Conservation (phyloP, 177 flowering plant species). For the Vitis hybrid region DNA sequence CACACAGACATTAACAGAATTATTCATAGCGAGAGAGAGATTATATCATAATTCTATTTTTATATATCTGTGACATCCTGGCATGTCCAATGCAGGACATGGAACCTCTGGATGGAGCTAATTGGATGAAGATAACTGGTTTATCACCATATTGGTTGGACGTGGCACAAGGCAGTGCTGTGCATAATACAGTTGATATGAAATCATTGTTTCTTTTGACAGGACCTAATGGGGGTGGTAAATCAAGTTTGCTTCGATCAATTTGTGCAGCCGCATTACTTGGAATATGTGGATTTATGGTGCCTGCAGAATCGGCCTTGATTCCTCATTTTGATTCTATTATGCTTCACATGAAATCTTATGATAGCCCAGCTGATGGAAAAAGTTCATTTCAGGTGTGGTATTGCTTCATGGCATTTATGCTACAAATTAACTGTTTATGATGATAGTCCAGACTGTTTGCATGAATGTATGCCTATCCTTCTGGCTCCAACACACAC, state of each 20-base stretch:
- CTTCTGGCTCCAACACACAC: too few species aligned
- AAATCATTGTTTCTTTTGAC: constrained; percentile 84
- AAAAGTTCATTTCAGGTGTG: constrained; percentile 96
- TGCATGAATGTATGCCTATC: too few species aligned
- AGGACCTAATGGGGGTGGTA: constrained; percentile 99
- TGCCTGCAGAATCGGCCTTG: constrained; percentile 84
- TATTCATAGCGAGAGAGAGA: too few species aligned
- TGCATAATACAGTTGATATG: constrained; percentile 79
- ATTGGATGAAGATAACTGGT: constrained; percentile 64
- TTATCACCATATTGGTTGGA: constrained; percentile 97
- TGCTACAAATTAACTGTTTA: too few species aligned
- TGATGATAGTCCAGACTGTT: too few species aligned
- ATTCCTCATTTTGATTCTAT: constrained; percentile 95
- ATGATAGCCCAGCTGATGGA: constrained; percentile 97
- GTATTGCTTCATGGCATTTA: neutral
- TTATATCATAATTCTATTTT: too few species aligned
- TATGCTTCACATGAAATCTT: constrained; percentile 98
- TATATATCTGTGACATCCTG: too few species aligned
- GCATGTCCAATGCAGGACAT: constrained; percentile 39
- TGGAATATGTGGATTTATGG: constrained; percentile 96
- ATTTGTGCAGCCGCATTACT: constrained; percentile 92
- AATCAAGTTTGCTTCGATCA: constrained; percentile 94
- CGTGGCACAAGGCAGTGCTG: constrained; percentile 77
- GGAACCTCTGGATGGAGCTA: constrained; percentile 27
- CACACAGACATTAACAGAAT: too few species aligned